phyloP scores from a whole-genome alignment of 129 eudicot genomes.

The Artemisia argyi region DNA sequence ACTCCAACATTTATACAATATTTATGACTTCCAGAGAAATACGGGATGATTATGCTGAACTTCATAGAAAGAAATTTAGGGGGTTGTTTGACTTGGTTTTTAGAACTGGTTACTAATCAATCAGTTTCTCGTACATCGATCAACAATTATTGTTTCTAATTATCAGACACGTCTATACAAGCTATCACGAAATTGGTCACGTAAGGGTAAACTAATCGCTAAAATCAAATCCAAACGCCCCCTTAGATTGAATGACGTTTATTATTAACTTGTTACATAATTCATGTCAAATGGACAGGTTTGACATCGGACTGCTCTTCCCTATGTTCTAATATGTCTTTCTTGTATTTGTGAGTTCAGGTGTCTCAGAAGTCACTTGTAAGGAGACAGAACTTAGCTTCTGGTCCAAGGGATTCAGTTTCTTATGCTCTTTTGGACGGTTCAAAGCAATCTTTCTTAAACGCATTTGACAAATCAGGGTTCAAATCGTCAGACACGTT shows the following conservation, averaged over 20 bases:
- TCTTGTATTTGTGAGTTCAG: constrained; percentile 30
- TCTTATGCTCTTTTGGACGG: constrained; percentile 72
- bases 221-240: not conserved
- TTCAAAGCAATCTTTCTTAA: constrained; percentile 54
- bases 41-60: too few relatives aligned
- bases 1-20: too few relatives aligned
- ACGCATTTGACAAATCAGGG: constrained; percentile 64
- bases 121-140: too few relatives aligned
- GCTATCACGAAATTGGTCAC: too few relatives aligned
- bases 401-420: constrained; percentile 59
- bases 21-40: too few relatives aligned
- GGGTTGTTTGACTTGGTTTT: too few relatives aligned
- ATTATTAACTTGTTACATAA: not conserved
- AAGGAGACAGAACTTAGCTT: constrained; percentile 45
- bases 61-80: too few relatives aligned
- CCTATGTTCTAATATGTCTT: not conserved
- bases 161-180: too few relatives aligned
- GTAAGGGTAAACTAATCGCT: not conserved
- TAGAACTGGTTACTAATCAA: too few relatives aligned
- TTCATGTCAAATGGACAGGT: not conserved
- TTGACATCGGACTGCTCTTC: not conserved
- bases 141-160: too few relatives aligned
- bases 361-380: constrained; percentile 73
- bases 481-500: constrained; percentile 55
- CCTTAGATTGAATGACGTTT: not conserved